A percentile compares a stretch with the other conserved stretches of the same genome.
These are phyloP conservation scores for Euclidium syriacum DNA, from an alignment of 345 rosid genomes.

Conservation along the genomic window DNA sequence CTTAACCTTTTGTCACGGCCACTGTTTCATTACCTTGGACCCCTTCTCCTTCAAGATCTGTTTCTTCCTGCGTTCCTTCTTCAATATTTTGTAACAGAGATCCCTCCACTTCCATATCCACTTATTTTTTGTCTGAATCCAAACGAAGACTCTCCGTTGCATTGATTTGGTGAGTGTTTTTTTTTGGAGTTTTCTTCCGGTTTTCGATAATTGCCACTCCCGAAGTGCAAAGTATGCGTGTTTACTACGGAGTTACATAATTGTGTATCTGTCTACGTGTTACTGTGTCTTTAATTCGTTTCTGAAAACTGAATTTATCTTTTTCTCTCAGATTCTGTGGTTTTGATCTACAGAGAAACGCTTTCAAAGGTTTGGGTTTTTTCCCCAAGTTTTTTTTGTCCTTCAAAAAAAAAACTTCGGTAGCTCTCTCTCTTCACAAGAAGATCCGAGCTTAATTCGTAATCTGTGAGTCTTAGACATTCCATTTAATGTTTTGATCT, in stretches of 20 bases:
- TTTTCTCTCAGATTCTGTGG: constrained; percentile 13
- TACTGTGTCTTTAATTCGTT: constrained; percentile 13
- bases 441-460: constrained; percentile 20
- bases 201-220: constrained; percentile 9
- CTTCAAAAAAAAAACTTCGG: constrained; percentile 16
- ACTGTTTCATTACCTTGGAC: constrained; percentile 32
- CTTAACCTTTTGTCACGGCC: constrained; percentile 15
- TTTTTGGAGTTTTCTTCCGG: not conserved
- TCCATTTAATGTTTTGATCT: not conserved
- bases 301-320: not conserved
- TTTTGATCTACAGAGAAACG: constrained; percentile 6
- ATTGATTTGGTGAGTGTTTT: not conserved
- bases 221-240: constrained; percentile 24
- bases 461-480: constrained; percentile 20
- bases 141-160: not conserved
- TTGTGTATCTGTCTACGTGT: not conserved
- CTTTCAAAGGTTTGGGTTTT: constrained; percentile 9
- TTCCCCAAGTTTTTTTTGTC: constrained; percentile 24
- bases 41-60: constrained; percentile 28
- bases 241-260: constrained; percentile 18
- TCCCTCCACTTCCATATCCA: constrained; percentile 6
- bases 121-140: constrained; percentile 14
- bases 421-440: not conserved
- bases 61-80: constrained; percentile 25
- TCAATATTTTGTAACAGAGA: constrained; percentile 20